Percentiles rank a stretch among this genome's conserved stretches.
phyloP scores from a whole-genome alignment of 352 stramenopile genomes.

The Peronosclerospora sorghi region DNA sequence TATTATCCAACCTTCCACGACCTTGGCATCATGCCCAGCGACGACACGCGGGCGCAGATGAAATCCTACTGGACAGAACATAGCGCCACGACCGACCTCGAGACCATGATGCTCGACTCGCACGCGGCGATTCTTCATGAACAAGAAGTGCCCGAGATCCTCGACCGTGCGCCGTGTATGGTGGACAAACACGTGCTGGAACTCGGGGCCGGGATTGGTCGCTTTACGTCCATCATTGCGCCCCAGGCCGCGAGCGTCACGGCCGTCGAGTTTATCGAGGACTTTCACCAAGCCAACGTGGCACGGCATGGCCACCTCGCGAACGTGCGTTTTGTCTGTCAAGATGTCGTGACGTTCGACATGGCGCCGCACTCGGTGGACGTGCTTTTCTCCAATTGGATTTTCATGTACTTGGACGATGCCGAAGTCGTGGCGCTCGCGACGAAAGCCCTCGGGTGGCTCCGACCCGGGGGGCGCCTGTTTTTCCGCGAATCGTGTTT shows the following conservation, averaged over 20 bases:
- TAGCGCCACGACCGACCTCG: slow-evolving; percentile 40
- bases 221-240: slow-evolving; percentile 49
- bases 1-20: too few relatives aligned
- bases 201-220: slow-evolving; percentile 50
- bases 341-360: slow-evolving; percentile 59
- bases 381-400: slow-evolving; percentile 67
- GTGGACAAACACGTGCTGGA: slow-evolving; percentile 54
- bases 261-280: slow-evolving; percentile 70
- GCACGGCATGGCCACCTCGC: slow-evolving; percentile 32
- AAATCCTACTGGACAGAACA: slow-evolving; percentile 78
- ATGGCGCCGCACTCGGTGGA: slow-evolving; percentile 44
- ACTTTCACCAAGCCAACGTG: slow-evolving; percentile 60
- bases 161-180: slow-evolving; percentile 53
- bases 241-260: slow-evolving; percentile 38
- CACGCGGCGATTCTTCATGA: slow-evolving; percentile 67
- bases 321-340: slow-evolving; percentile 56
- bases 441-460: slow-evolving; percentile 48
- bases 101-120: slow-evolving; percentile 82
- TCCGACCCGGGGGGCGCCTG: slow-evolving; percentile 46
- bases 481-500: slow-evolving; percentile 71
- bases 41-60: slow-evolving; percentile 49
- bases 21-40: neutral
- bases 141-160: slow-evolving; percentile 66
- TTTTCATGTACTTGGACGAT: slow-evolving; percentile 66
- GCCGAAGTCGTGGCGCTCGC: slow-evolving; percentile 45